Base-by-base conservation (phyloP, 257 asterid genomes). In the Solanum chilense region DNA sequence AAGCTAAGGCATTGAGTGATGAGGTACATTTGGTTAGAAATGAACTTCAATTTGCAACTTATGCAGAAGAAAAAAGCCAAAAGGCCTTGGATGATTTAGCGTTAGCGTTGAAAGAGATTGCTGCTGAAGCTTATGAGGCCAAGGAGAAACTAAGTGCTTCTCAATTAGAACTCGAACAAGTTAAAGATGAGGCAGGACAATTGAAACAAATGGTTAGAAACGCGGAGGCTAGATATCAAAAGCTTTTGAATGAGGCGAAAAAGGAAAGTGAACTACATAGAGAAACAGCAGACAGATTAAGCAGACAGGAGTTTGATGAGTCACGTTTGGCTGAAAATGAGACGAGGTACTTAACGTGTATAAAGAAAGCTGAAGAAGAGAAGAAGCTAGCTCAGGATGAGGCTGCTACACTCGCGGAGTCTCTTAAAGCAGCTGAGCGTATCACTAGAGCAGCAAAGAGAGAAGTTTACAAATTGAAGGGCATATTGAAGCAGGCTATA, bases 51-150 rank as follows among this genome's bases (percentile, higher is more conserved):
- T 35, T 90, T 45, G 97, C 99, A 0, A 86, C 88, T 2, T 92
- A 89, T 78, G 98, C 95, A 1, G 99, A 97, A 88, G 95, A 95
- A 68, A 93, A 92, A 85, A 95, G 93, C 91, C 69, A 89, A 25
- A 91, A 93, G 81, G 99, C 99, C 1, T 93, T 97, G 98, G 99
- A 96, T 66, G 99, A 96, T 70, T 77, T 96, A 71, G 99, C 98
- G 0, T 35, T 96, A n/a, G 98, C 94, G 2, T 86, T 97, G 10
- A 93, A 91, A 80, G 99, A 96, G 87, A 98, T 97, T 2, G 97
- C 92, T 1, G 89, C 92, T 0, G 98, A 96, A 88, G 89, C 97
- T 12, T 92, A 90, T 75, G 94, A 86, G 27, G 91, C 93, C 1
- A 94, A 93, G 77, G 96, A 92, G 89, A 91, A 92, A 52, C 92